Evolutionary conservation across 306 rosid genomes (phyloP), one percentile per base, ranked within the genome.

Genomic region (Pterocarpus santalinus): DNA sequence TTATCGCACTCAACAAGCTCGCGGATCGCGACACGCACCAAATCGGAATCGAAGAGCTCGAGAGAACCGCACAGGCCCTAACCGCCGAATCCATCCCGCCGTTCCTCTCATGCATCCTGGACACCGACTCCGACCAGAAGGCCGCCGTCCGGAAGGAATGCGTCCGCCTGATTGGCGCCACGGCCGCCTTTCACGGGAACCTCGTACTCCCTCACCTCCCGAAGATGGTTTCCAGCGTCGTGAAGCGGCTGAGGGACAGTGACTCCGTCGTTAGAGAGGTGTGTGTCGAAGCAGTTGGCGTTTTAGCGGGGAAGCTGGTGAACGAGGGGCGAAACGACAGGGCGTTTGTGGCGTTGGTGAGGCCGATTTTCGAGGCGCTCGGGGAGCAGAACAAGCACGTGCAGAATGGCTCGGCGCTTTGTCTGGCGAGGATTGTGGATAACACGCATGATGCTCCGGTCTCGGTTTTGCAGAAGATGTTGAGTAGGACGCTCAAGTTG

Each of bases 381-480:
- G 97, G 96, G 1, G 97, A 94, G 75, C 98, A 94, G 43, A 91
- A 90, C 56, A 92, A 81, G 92, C 92, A 92, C 70, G 83, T 92
- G 58, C 98, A 94, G 81, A 72, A 84, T 2, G 86, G 90, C 70
- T 87, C 97, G 0, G 96, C 97, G 2, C 75, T 87, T 43, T 94
- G 93, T 66, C 82, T 92, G 72, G 92, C 98, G 0, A 82, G 80
- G 55, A 73, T 92, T 22, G 82, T 94, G 35, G 91, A 90, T 72
- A 87, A 90, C 67, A 88, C 92, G 1, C 85, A 30, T 15, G 80
- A 88, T 79, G 93, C 97, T 65, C 94, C 97, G 0, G 66, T 92
- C 47, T 72, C 96, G 8, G 77, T 89, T 30, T 66, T 92, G 86
- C 96, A 94, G 56, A 85, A 84, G 72, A 89, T 94, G 88, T 72